phyloP scores from a whole-genome alignment of 192 early-diverging fungal genomes.

The Phlyctochytrium planicorne region DNA sequence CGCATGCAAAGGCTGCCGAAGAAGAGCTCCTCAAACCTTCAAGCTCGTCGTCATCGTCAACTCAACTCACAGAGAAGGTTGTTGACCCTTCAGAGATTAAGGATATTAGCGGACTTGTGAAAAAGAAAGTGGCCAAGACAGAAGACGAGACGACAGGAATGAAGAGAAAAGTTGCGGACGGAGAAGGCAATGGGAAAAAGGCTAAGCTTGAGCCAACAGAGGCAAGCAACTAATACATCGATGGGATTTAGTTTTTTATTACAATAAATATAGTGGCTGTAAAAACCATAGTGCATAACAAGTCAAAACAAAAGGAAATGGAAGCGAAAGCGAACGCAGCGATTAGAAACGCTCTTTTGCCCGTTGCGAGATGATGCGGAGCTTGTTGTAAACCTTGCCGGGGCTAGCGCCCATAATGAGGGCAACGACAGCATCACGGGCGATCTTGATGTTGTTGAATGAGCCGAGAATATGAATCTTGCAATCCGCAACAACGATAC shows the following conservation, averaged over 20 bases:
- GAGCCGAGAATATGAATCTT: conserved; percentile 96
- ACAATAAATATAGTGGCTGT: no score
- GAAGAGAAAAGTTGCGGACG: neutral
- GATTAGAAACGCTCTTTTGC: conserved; percentile 93
- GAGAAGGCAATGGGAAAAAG: no score
- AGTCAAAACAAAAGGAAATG: no score
- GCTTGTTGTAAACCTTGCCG: conserved; percentile 92
- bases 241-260: no score
- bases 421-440: conserved; percentile 85
- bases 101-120: conserved; percentile 1
- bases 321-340: no score
- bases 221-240: no score
- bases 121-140: neutral
- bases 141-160: neutral
- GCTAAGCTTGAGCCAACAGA: no score
- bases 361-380: conserved; percentile 80
- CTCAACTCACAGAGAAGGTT: neutral
- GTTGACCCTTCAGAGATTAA: neutral
- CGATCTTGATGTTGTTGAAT: conserved; percentile 96
- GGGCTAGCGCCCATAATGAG: conserved; percentile 94
- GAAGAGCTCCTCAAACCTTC: no score
- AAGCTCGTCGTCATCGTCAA: no score
- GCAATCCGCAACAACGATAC: conserved; percentile 95
- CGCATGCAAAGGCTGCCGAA: neutral
- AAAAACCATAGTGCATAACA: no score